Conservation (phyloP, 108 stramenopile species). For the Phaeodactylum tricornutum region DNA sequence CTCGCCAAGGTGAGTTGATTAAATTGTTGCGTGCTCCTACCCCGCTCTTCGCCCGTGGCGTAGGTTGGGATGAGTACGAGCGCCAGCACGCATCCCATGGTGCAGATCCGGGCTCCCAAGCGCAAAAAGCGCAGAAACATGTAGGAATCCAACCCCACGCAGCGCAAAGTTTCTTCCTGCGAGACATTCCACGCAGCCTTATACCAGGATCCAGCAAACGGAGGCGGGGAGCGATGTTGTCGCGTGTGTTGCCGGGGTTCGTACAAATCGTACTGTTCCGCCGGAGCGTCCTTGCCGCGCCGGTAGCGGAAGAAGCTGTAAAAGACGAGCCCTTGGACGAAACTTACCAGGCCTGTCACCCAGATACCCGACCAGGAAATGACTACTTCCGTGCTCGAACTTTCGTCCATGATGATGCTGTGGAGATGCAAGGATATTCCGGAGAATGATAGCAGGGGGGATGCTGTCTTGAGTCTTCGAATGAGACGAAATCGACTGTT, state of each 20-base stretch:
- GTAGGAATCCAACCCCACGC: conserved; percentile 57
- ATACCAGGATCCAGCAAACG: not conserved
- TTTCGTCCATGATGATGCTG: no score
- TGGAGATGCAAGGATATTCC: no score
- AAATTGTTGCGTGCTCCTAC: no score
- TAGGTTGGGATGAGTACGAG: conserved; percentile 14
- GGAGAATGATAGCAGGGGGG: no score
- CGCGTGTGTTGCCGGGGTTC: conserved; percentile 2
- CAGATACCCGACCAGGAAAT: not conserved
- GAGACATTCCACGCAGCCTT: no score
- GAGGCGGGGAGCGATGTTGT: conserved; percentile 3
- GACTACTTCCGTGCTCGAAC: no score
- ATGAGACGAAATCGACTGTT: no score
- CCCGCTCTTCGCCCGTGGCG: conserved; percentile 10
- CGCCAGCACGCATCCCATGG: conserved; percentile 3
- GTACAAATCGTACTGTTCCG: not conserved
- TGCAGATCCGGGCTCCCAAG: no score
- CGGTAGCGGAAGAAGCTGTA: conserved; percentile 3
- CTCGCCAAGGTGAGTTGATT: conserved; percentile 16
- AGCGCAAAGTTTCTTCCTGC: conserved; percentile 39
- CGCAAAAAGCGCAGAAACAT: conserved; percentile 43
- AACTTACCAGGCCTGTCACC: not conserved
- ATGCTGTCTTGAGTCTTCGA: no score
- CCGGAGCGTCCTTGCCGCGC: not conserved
- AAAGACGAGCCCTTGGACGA: not conserved